Percentiles rank a stretch among this genome's conserved stretches.
Conservation (phyloP, 257 asterid species). For the Agastache rugosa region DNA sequence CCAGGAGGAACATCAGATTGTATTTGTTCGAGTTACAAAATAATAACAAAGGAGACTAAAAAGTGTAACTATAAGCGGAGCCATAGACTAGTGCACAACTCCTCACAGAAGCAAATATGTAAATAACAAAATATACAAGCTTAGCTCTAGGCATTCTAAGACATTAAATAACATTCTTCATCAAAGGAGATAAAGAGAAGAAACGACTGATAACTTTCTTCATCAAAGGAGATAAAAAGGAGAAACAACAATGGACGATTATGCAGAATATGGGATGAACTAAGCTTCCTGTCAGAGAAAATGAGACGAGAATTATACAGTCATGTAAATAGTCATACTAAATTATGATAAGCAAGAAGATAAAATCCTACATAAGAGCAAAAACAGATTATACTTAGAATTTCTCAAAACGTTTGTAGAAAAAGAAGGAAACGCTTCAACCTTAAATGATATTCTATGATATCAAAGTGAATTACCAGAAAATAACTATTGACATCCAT, state of each 20-base stretch:
- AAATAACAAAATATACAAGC: constrained; percentile 3
- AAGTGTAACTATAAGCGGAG: neutral
- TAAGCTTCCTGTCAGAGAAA: constrained; percentile 14
- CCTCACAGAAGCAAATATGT: constrained; percentile 24
- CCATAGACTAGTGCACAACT: constrained; percentile 13
- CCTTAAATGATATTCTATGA: constrained; percentile 10
- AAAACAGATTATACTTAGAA: constrained; percentile 21
- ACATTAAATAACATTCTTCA: constrained; percentile 13
- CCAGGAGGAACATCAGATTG: constrained; percentile 26
- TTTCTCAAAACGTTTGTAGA: neutral
- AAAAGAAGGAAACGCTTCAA: constrained; percentile 4
- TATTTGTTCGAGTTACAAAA: constrained; percentile 10
- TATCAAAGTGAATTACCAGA: neutral
- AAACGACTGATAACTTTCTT: neutral
- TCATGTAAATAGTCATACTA: neutral
- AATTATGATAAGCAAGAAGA: neutral
- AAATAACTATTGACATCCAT: constrained; percentile 12
- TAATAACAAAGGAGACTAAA: constrained; percentile 10
- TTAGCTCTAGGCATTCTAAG: constrained; percentile 3
- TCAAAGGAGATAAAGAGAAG: neutral
- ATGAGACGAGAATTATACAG: neutral
- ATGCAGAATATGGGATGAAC: neutral
- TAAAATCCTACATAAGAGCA: neutral
- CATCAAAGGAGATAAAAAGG: constrained; percentile 3
- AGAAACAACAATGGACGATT: neutral